Evolutionary conservation across 2,329 filamentous ascomycete species (phyloP).

Genomic region (Colletotrichum euphorbiae): DNA sequence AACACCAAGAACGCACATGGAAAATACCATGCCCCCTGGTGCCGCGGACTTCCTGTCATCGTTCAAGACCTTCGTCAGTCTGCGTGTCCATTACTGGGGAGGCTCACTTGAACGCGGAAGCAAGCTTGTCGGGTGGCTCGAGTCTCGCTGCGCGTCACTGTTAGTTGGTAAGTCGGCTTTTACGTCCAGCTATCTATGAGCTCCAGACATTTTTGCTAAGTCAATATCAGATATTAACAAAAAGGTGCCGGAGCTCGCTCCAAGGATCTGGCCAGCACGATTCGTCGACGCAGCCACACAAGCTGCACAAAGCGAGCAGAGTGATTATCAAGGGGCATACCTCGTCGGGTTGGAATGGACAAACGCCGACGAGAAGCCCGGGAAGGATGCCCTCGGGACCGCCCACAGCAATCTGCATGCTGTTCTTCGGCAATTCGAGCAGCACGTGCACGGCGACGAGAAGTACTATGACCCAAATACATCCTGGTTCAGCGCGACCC

Average conservation of each 20-base stretch:
- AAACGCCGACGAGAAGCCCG: slow-evolving; percentile 43
- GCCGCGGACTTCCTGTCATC: slow-evolving; percentile 61
- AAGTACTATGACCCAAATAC: slow-evolving; percentile 61
- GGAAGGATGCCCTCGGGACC: slow-evolving; percentile 55
- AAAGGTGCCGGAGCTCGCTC: slow-evolving; percentile 61
- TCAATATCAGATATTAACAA: slow-evolving; percentile 64
- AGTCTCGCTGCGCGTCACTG: slow-evolving; percentile 68
- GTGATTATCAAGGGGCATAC: slow-evolving; percentile 71
- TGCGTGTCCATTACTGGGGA: slow-evolving; percentile 76
- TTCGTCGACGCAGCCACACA: slow-evolving; percentile 57
- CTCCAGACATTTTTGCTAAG: slow-evolving; percentile 20
- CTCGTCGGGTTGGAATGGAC: slow-evolving; percentile 66
- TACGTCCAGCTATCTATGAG: not conserved
- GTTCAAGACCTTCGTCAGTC: slow-evolving; percentile 68
- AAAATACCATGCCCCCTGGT: slow-evolving; percentile 42
- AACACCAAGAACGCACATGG: not conserved
- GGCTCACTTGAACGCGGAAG: slow-evolving; percentile 65
- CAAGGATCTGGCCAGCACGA: slow-evolving; percentile 72
- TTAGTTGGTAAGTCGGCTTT: slow-evolving; percentile 63
- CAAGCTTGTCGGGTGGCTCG: slow-evolving; percentile 71
- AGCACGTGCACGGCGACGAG: slow-evolving; percentile 57
- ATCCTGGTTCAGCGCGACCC: slow-evolving; percentile 60
- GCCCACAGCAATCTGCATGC: slow-evolving; percentile 57
- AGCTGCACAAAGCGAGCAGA: slow-evolving; percentile 44
- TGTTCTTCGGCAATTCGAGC: slow-evolving; percentile 61